phyloP scores from a whole-genome alignment of 164 flowering plant genomes.

The Pachysandra terminalis region DNA sequence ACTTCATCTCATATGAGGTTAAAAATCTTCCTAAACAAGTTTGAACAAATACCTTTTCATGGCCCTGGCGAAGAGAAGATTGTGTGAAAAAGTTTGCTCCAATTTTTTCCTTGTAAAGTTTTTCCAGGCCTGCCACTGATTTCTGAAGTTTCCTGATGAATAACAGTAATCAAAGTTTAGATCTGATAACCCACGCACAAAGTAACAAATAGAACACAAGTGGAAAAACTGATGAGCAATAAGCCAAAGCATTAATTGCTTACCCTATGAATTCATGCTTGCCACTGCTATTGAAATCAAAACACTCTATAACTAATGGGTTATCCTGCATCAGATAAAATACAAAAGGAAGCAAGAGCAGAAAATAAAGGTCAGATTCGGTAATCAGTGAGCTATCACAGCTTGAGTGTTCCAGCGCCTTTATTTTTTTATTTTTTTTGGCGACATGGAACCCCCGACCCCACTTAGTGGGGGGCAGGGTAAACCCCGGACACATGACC shows the following conservation, averaged over 20 bases:
- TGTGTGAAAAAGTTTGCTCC: constrained; percentile 53
- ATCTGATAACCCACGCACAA: not conserved
- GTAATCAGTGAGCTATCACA: not conserved
- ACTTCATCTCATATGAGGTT: not conserved
- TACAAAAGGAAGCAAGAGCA: not conserved
- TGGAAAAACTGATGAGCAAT: not conserved
- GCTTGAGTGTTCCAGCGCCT: not conserved
- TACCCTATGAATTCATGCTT: constrained; percentile 84
- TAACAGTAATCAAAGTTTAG: not conserved
- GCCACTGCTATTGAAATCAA: constrained; percentile 81
- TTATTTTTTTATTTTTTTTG: too few species aligned
- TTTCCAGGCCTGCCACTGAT: constrained; percentile 62
- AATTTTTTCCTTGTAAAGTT: constrained; percentile 40
- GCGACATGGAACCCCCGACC: too few species aligned
- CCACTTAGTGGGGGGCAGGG: too few species aligned
- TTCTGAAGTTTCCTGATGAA: constrained; percentile 64
- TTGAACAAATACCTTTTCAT: constrained; percentile 47
- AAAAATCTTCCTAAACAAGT: not conserved
- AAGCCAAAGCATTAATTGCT: constrained; percentile 3
- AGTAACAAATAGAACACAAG: not conserved
- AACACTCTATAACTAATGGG: constrained; percentile 82
- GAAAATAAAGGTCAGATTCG: not conserved
- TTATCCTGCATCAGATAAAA: constrained; percentile 57
- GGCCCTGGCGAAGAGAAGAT: constrained; percentile 30
- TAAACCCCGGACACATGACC: too few species aligned